phyloP scores from a whole-genome alignment of 148 eudicot genomes.

The Rhododendron kiyosumense region DNA sequence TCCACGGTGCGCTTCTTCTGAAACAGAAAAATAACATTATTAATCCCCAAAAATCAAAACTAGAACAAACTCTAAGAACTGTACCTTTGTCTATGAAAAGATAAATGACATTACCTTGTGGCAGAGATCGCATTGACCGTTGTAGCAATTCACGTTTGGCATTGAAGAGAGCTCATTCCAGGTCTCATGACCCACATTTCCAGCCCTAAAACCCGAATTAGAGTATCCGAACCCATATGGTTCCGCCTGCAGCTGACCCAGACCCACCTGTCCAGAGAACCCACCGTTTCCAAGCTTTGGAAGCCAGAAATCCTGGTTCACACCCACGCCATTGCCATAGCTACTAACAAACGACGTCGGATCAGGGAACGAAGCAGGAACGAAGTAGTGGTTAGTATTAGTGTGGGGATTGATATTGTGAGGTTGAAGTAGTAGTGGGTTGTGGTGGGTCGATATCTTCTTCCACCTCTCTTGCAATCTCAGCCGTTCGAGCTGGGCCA shows the following conservation, averaged over 20 bases:
- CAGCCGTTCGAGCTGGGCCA: constrained; percentile 52
- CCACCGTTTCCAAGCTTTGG: constrained; percentile 12
- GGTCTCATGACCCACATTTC: constrained; percentile 11
- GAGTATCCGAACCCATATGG: constrained; percentile 10
- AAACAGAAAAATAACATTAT: neutral
- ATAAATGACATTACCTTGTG: constrained; percentile 19
- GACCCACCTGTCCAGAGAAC: neutral
- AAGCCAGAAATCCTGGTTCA: constrained; percentile 6
- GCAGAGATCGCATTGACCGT: constrained; percentile 8
- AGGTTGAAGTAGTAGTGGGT: constrained; percentile 13
- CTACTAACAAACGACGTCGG: neutral
- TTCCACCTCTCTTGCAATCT: constrained; percentile 19
- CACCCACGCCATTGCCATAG: neutral
- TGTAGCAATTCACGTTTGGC: constrained; percentile 27
- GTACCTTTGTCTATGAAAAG: neutral
- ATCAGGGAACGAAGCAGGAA: neutral
- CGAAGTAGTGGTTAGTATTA: neutral
- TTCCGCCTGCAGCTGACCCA: neutral
- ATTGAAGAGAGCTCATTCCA: constrained; percentile 57
- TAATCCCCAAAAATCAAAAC: neutral
- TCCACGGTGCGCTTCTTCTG: constrained; percentile 20
- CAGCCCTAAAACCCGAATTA: constrained; percentile 3
- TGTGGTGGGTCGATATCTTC: constrained; percentile 6
- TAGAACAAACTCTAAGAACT: neutral
- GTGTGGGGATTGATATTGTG: neutral